phyloP scores from a whole-genome alignment of 108 stramenopile genomes.

The Conticribra weissflogii region DNA sequence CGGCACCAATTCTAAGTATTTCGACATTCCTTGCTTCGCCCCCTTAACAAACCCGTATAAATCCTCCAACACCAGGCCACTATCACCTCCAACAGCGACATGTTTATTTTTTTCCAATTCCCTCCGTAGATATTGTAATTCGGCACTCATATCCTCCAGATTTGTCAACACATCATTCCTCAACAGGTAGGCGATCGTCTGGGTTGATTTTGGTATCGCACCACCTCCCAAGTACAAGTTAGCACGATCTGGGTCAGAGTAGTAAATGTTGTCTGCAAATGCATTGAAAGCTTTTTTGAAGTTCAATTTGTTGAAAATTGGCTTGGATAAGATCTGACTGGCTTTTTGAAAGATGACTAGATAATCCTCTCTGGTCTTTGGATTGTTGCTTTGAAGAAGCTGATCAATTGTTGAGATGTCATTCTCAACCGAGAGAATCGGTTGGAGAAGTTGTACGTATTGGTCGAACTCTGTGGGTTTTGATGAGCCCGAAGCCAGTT shows the following conservation, averaged over 20 bases:
- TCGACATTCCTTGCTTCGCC: conserved; percentile 61
- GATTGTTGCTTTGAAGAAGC: conserved; percentile 32
- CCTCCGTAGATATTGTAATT: conserved; percentile 64
- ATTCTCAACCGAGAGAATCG: conserved; percentile 66
- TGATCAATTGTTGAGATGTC: conserved; percentile 53
- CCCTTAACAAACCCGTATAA: conserved; percentile 36
- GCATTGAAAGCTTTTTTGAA: conserved; percentile 87
- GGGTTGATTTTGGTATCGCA: conserved; percentile 69
- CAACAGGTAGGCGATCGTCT: conserved; percentile 75
- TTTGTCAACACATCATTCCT: conserved; percentile 83
- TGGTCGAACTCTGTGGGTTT: conserved; percentile 35
- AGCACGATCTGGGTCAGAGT: conserved; percentile 81
- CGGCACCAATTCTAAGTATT: conserved; percentile 72
- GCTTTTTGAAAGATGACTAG: conserved; percentile 29
- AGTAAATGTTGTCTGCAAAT: conserved; percentile 89
- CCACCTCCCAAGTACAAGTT: conserved; percentile 86
- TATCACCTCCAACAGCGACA: conserved; percentile 17
- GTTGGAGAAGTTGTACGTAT: conserved; percentile 66
- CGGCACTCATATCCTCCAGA: conserved; percentile 74
- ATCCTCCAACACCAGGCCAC: conserved; percentile 53
- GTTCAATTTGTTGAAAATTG: conserved; percentile 61
- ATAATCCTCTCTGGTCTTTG: conserved; percentile 8
- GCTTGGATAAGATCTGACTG: conserved; percentile 49
- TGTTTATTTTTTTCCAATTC: conserved; percentile 20
- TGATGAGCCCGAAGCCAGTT: conserved; percentile 53